phyloP scores from a whole-genome alignment of 208 protist genomes.

The Leishmania tarentolae region DNA sequence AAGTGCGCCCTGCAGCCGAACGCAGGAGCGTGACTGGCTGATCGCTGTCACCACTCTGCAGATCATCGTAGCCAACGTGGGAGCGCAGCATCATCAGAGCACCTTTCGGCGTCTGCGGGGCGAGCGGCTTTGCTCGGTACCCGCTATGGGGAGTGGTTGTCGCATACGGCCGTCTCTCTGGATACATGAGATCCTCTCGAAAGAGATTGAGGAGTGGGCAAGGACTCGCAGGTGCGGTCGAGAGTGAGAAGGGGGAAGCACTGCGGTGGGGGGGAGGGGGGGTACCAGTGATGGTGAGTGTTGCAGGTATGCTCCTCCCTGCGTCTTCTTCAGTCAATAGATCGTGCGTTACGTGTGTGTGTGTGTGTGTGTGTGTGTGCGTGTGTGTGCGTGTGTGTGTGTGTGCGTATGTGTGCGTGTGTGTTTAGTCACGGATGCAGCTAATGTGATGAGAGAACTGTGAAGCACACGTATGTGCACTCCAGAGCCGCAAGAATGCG shows the following conservation, averaged over 20 bases:
- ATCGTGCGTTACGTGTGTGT: neutral
- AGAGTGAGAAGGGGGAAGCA: neutral
- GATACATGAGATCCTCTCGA: slow-evolving; percentile 34
- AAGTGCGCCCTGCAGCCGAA: slow-evolving; percentile 11
- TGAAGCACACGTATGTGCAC: neutral
- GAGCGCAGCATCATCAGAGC: slow-evolving; percentile 64
- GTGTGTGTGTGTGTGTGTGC: neutral
- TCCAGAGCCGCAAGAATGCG: neutral
- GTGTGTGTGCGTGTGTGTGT: neutral
- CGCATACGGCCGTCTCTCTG: slow-evolving; percentile 71
- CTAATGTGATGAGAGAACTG: neutral
- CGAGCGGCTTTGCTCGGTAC: slow-evolving; percentile 60
- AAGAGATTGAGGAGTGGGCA: neutral
- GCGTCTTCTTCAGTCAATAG: neutral
- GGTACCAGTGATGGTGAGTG: neutral
- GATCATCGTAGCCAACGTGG: slow-evolving; percentile 60
- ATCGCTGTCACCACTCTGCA: slow-evolving; percentile 7
- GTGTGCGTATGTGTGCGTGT: neutral
- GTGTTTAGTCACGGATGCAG: neutral
- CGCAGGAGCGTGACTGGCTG: slow-evolving; percentile 6
- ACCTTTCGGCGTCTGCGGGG: slow-evolving; percentile 45
- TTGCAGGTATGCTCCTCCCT: neutral
- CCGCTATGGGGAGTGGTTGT: slow-evolving; percentile 59
- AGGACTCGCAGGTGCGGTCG: neutral
- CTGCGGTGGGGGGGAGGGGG: neutral